Conservation (phyloP, 768 basidiomycete genomes). For the Infundibulicybe gibba region DNA sequence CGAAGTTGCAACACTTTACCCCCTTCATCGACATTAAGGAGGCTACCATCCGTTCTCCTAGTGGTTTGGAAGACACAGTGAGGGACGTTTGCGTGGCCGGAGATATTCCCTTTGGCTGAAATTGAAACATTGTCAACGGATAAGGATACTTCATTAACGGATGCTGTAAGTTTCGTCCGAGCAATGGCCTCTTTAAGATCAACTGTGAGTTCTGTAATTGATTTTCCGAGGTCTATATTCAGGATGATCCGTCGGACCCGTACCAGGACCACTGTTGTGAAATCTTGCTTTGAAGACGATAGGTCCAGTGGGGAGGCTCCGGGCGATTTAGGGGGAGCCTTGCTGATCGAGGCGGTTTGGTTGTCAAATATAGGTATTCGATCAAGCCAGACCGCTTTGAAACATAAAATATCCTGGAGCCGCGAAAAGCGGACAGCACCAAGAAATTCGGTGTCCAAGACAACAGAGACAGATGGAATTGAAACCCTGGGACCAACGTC, state of each 20-base stretch:
- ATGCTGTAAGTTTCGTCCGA: conserved; percentile 62
- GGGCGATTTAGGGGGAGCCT: conserved; percentile 16
- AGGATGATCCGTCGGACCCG: conserved; percentile 72
- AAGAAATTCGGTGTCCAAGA: conserved; percentile 82
- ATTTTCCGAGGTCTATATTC: conserved; percentile 81
- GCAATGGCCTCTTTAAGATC: conserved; percentile 61
- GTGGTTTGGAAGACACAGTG: conserved; percentile 75
- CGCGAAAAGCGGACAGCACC: conserved; percentile 81
- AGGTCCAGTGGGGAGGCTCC: conserved; percentile 11
- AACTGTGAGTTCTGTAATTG: conserved; percentile 70
- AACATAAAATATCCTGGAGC: conserved; percentile 88
- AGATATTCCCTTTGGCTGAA: conserved; percentile 67
- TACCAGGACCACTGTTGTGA: conserved; percentile 63
- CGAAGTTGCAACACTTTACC: conserved; percentile 67
- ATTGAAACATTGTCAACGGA: conserved; percentile 63
- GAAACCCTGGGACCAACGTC: conserved; percentile 29
- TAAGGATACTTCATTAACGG: conserved; percentile 58
- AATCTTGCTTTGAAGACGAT: conserved; percentile 29
- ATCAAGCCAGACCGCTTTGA: conserved; percentile 94
- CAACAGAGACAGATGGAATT: conserved; percentile 61
- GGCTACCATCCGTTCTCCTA: conserved; percentile 45
- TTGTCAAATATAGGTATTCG: conserved; percentile 73
- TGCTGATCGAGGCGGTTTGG: conserved; percentile 19
- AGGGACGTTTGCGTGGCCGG: conserved; percentile 64
- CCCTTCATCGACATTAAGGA: conserved; percentile 25